Percentiles rank a stretch among this genome's conserved stretches.
These are phyloP conservation scores for Rhynchosporium graminicola DNA, from an alignment of 2,329 filamentous ascomycete species.

Conservation along the genomic window DNA sequence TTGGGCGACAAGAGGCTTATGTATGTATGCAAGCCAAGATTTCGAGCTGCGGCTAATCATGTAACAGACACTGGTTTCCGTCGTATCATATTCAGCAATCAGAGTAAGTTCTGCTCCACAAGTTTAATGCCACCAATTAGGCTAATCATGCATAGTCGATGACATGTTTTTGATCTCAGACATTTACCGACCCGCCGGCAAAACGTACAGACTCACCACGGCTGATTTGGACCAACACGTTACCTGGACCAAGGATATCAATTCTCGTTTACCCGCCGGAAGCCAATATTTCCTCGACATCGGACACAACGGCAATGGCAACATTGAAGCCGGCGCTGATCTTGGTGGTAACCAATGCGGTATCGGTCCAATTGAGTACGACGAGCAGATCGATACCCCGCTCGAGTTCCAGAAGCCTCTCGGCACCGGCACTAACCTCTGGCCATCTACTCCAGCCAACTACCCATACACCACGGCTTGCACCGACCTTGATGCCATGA, in stretches of 20 bases:
- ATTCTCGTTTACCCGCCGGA: constrained; percentile 51
- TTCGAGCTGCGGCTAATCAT: constrained; percentile 3
- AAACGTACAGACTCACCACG: constrained; percentile 51
- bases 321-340: constrained; percentile 43
- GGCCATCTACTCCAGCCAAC: constrained; percentile 43
- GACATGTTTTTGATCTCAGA: constrained; percentile 60
- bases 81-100: constrained; percentile 33
- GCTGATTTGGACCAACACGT: constrained; percentile 50
- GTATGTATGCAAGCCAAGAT: constrained; percentile 19
- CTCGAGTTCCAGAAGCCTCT: constrained; percentile 50
- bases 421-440: constrained; percentile 51
- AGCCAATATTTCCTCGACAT: constrained; percentile 55
- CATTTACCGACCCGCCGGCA: constrained; percentile 50
- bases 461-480: constrained; percentile 43
- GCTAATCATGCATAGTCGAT: constrained; percentile 47
- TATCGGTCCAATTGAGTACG: constrained; percentile 47
- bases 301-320: constrained; percentile 57
- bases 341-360: constrained; percentile 27
- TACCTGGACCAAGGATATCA: constrained; percentile 46
- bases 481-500: constrained; percentile 50
- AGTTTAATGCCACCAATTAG: constrained; percentile 19
- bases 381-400: constrained; percentile 47
- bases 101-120: constrained; percentile 29
- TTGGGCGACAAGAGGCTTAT: constrained; percentile 61
- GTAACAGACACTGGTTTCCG: constrained; percentile 34